These are phyloP conservation scores for Chrysanthemum makinoi DNA, from an alignment of 129 eudicot species.

Conservation along the genomic window DNA sequence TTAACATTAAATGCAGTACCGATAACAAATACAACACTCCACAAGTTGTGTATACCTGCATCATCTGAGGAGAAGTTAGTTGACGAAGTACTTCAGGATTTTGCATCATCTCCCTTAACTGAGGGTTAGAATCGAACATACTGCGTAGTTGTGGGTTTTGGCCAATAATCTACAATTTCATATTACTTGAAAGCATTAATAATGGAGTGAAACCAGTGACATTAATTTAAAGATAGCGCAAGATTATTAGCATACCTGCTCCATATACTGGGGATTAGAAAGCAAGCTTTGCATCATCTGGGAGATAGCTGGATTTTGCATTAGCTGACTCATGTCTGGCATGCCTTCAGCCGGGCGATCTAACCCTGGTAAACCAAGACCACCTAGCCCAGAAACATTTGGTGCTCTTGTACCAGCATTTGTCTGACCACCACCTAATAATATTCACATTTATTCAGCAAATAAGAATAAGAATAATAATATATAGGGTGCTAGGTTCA, in stretches of 20 bases:
- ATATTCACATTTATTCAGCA: conserved; percentile 13
- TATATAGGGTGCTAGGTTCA: not conserved
- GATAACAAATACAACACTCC: not conserved
- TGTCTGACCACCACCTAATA: conserved; percentile 54
- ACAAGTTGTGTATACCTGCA: conserved; percentile 62
- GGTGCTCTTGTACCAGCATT: conserved; percentile 59
- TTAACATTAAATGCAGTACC: not conserved
- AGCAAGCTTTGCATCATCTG: conserved; percentile 95
- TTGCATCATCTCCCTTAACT: conserved; percentile 73
- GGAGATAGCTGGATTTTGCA: conserved; percentile 89
- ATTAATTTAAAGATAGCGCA: not conserved
- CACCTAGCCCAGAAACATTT: conserved; percentile 63
- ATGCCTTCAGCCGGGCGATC: conserved; percentile 61
- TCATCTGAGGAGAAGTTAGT: conserved; percentile 75
- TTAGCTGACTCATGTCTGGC: conserved; percentile 61
- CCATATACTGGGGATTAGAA: conserved; percentile 90
- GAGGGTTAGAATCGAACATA: conserved; percentile 69
- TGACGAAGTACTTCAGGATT: conserved; percentile 72
- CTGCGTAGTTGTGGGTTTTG: conserved; percentile 71
- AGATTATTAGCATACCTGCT: conserved; percentile 50
- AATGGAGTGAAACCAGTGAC: conserved; percentile 9
- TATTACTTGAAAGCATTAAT: not conserved
- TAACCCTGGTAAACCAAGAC: conserved; percentile 71
- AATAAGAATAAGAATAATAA: not conserved
- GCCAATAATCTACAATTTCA: conserved; percentile 47